A percentile compares a stretch with the other conserved stretches of the same genome.
phyloP scores from a whole-genome alignment of 306 rosid species.

The Boehmeria nivea region DNA sequence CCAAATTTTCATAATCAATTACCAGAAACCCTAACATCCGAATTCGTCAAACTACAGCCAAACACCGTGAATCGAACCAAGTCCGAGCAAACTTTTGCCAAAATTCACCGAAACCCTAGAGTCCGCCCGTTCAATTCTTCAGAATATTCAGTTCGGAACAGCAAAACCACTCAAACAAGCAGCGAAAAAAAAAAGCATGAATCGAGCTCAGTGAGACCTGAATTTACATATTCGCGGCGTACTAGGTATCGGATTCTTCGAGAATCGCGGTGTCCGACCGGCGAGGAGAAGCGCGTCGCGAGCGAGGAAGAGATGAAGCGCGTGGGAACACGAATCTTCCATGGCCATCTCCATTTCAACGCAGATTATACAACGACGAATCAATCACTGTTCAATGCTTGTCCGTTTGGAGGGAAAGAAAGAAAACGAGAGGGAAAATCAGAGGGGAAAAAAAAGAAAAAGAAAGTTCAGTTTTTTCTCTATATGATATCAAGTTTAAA shows the following conservation, averaged over 20 bases:
- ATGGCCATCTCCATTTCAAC: constrained; percentile 63
- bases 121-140: constrained; percentile 10
- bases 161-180: constrained; percentile 21
- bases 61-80: neutral
- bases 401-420: constrained; percentile 13
- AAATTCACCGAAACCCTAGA: constrained; percentile 21
- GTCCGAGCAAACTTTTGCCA: constrained; percentile 9
- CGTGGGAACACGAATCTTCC: constrained; percentile 48
- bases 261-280: constrained; percentile 53
- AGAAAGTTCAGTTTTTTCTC: too few relatives aligned
- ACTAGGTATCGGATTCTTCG: constrained; percentile 44
- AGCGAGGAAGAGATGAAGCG: constrained; percentile 36
- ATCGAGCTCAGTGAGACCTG: constrained; percentile 30
- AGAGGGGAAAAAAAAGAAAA: neutral
- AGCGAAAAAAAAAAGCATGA: constrained; percentile 19
- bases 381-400: neutral
- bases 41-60: neutral
- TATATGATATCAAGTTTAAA: too few relatives aligned
- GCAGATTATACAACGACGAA: too few relatives aligned
- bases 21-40: constrained; percentile 16
- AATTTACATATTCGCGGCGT: constrained; percentile 47
- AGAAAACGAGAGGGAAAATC: constrained; percentile 8
- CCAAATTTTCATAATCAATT: constrained; percentile 1
- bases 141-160: constrained; percentile 23
- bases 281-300: constrained; percentile 37